Conservation (phyloP, 2,329 filamentous ascomycete genomes). For the Microdochium trichocladiopsis region DNA sequence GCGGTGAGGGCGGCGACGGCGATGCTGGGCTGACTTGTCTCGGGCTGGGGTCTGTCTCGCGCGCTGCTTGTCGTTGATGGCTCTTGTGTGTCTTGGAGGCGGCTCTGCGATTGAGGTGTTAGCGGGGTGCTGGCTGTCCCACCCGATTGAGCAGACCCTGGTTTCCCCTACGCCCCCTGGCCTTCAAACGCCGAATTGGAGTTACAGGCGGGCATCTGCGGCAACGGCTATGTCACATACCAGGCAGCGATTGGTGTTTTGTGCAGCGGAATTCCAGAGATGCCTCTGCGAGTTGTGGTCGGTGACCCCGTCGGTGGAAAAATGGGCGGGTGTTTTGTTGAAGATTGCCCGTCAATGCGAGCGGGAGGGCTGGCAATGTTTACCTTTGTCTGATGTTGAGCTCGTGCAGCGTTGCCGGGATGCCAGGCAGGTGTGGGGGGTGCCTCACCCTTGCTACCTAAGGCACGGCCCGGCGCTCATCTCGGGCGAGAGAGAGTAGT, state of each 20-base stretch:
- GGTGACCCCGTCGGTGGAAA: too few species aligned
- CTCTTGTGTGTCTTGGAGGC: background rate
- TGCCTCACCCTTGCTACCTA: background rate
- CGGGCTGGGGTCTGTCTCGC: background rate
- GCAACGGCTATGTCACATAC: too few species aligned
- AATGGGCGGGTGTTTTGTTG: too few species aligned
- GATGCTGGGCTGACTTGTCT: too few species aligned
- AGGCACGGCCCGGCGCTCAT: too few species aligned
- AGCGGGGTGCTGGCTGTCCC: background rate
- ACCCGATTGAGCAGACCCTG: background rate
- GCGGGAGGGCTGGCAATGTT: background rate
- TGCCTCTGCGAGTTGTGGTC: too few species aligned
- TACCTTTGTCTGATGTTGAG: background rate
- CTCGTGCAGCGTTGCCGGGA: constrained; percentile 1
- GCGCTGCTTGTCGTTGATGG: background rate
- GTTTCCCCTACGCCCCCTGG: too few species aligned
- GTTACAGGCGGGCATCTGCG: too few species aligned
- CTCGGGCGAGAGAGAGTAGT: too few species aligned
- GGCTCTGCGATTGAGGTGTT: background rate
- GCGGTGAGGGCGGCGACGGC: constrained; percentile 6
- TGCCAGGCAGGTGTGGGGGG: background rate
- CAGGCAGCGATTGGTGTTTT: too few species aligned
- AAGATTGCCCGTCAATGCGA: background rate
- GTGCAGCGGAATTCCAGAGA: too few species aligned
- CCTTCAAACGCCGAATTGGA: too few species aligned